These are phyloP conservation scores for Mucor lusitanicus DNA, from an alignment of 371 early-diverging fungal genomes.

Conservation along the genomic window DNA sequence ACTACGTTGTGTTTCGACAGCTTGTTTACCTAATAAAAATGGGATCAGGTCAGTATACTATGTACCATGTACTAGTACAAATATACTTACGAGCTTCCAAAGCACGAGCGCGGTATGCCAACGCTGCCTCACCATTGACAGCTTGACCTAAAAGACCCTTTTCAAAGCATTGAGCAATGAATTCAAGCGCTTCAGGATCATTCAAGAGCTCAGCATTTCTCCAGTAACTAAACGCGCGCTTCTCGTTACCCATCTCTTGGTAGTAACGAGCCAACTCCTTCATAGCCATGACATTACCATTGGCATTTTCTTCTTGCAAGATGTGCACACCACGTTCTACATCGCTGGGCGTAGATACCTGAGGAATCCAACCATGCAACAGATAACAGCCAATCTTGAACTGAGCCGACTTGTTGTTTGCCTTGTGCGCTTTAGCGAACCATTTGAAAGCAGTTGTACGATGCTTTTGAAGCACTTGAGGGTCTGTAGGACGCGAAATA, in stretches of 20 bases:
- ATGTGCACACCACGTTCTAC: constrained; percentile 6
- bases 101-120: constrained; percentile 5
- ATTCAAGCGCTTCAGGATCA: constrained; percentile 27
- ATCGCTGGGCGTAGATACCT: background rate
- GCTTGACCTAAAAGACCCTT: constrained; percentile 15
- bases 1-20: constrained; percentile 23
- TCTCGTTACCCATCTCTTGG: constrained; percentile 1
- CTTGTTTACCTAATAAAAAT: constrained; percentile 8
- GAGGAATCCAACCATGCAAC: constrained; percentile 6
- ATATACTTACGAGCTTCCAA: constrained; percentile 21
- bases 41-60: background rate
- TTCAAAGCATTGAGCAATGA: constrained; percentile 13
- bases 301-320: constrained; percentile 13
- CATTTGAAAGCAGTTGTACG: constrained; percentile 16
- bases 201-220: constrained; percentile 4
- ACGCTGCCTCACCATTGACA: constrained; percentile 5
- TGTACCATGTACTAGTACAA: background rate
- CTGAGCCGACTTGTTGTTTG: constrained; percentile 14
- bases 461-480: background rate
- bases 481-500: background rate
- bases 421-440: constrained; percentile 16
- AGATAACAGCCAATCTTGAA: constrained; percentile 22
- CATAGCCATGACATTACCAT: constrained; percentile 19
- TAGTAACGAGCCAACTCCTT: constrained; percentile 20
- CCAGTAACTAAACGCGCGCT: constrained; percentile 16